phyloP scores from a whole-genome alignment of 345 rosid genomes.

The Rhodomyrtus tomentosa region DNA sequence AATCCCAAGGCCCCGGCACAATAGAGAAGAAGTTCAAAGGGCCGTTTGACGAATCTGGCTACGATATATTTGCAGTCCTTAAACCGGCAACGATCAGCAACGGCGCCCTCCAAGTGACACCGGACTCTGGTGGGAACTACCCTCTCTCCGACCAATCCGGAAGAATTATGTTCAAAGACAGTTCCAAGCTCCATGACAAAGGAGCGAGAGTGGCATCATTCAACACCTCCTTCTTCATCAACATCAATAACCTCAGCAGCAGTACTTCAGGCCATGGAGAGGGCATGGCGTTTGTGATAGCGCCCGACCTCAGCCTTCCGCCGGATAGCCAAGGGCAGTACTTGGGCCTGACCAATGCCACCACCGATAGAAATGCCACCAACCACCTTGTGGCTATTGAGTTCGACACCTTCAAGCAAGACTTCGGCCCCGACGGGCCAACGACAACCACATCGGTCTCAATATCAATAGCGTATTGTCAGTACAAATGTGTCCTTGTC shows the following conservation, averaged over 20 bases:
- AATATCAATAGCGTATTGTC: slow-evolving; percentile 31
- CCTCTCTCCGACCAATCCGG: slow-evolving; percentile 23
- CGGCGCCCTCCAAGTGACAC: slow-evolving; percentile 40
- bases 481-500: slow-evolving; percentile 2
- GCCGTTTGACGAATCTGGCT: slow-evolving; percentile 15
- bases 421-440: slow-evolving; percentile 34
- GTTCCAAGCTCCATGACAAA: slow-evolving; percentile 26
- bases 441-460: slow-evolving; percentile 41
- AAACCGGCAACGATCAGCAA: slow-evolving; percentile 19
- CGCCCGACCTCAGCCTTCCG: slow-evolving; percentile 24
- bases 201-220: slow-evolving; percentile 31
- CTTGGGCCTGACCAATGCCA: slow-evolving; percentile 41
- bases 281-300: slow-evolving; percentile 40
- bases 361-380: slow-evolving; percentile 24
- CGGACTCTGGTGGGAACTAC: slow-evolving; percentile 20
- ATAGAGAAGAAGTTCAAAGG: slow-evolving; percentile 1
- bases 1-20: not conserved
- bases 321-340: slow-evolving; percentile 25
- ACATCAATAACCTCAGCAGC: slow-evolving; percentile 11
- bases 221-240: slow-evolving; percentile 37
- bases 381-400: slow-evolving; percentile 40
- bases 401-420: slow-evolving; percentile 35
- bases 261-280: slow-evolving; percentile 16
- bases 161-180: slow-evolving; percentile 14
- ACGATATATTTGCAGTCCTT: not conserved